A percentile compares a stretch with the other conserved stretches of the same genome.
These are phyloP conservation scores for Stentor roeselii DNA, from an alignment of 73 alveolate species.

Conservation along the genomic window DNA sequence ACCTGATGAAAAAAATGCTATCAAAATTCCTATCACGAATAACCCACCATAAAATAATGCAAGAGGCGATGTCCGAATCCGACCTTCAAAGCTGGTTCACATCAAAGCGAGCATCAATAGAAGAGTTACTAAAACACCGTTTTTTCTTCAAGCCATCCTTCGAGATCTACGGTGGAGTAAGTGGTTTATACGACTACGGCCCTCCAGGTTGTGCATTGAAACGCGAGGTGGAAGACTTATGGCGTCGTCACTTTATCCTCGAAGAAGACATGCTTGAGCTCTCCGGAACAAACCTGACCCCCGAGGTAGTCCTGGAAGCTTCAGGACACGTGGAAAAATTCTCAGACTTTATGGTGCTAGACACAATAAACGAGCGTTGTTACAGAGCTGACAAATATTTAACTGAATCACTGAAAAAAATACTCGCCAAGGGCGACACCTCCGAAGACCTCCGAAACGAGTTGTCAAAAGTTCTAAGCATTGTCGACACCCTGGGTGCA, in stretches of 20 bases:
- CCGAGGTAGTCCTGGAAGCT: conserved; percentile 87
- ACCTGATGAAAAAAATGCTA: not conserved
- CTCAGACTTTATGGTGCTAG: conserved; percentile 97
- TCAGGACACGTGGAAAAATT: conserved; percentile 99
- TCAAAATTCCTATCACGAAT: not conserved
- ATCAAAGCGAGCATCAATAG: conserved; percentile 35
- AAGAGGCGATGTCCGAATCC: not conserved
- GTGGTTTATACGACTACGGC: conserved; percentile 99
- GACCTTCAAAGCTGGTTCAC: not conserved
- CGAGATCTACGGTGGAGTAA: conserved; percentile 97
- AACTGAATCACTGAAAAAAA: conserved; percentile 74
- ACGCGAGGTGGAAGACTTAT: conserved; percentile 80
- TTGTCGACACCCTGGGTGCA: conserved; percentile 77
- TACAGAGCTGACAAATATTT: conserved; percentile 98
- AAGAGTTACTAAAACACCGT: conserved; percentile 87
- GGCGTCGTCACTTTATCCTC: conserved; percentile 97
- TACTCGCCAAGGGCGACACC: conserved; percentile 57
- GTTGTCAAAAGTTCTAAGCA: conserved; percentile 47
- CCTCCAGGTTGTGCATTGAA: conserved; percentile 97
- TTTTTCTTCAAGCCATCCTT: conserved; percentile 78
- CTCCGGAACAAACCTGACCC: conserved; percentile 86
- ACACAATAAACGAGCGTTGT: conserved; percentile 85
- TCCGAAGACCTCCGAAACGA: conserved; percentile 72
- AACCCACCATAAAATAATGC: not conserved
- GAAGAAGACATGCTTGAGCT: conserved; percentile 97